A percentile compares a stretch with the other conserved stretches of the same genome.
Evolutionary conservation across 2,329 filamentous ascomycete genomes (phyloP).

Genomic region (Aspergillus quadrilineatus): DNA sequence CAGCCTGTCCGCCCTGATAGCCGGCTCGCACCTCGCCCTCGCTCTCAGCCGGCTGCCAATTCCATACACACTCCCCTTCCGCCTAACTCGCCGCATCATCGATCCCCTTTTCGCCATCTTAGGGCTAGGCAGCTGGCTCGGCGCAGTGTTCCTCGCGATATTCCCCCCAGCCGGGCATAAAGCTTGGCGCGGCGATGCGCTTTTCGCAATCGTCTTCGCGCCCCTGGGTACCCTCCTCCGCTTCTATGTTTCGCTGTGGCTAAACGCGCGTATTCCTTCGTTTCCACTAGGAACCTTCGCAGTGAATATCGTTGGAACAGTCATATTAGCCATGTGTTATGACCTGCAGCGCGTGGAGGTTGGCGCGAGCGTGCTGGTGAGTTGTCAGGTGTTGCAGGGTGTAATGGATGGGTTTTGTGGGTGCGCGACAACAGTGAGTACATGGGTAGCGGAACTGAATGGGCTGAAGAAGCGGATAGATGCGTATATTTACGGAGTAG

Average conservation of each 20-base stretch:
- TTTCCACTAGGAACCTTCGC: slow-evolving; percentile 87
- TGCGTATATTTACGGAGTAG: slow-evolving; percentile 61
- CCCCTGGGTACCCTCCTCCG: slow-evolving; percentile 74
- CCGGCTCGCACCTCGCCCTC: slow-evolving; percentile 74
- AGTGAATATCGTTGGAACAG: slow-evolving; percentile 76
- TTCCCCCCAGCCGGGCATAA: slow-evolving; percentile 64
- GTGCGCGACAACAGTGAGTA: slow-evolving; percentile 65
- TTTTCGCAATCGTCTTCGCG: slow-evolving; percentile 79
- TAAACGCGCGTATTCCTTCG: slow-evolving; percentile 65
- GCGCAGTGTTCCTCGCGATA: slow-evolving; percentile 68
- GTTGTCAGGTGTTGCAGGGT: slow-evolving; percentile 68
- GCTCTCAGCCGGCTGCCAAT: slow-evolving; percentile 54
- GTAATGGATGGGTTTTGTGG: slow-evolving; percentile 69
- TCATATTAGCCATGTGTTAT: slow-evolving; percentile 71
- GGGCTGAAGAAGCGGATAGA: slow-evolving; percentile 51
- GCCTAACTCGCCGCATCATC: slow-evolving; percentile 57
- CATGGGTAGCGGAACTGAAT: slow-evolving; percentile 63
- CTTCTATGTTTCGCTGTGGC: slow-evolving; percentile 67
- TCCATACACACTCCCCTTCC: slow-evolving; percentile 62
- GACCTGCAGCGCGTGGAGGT: slow-evolving; percentile 68
- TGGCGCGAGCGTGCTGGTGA: slow-evolving; percentile 47
- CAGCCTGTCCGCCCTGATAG: slow-evolving; percentile 66
- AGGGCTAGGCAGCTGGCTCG: slow-evolving; percentile 74
- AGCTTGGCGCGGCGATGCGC: slow-evolving; percentile 70
- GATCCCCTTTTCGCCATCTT: slow-evolving; percentile 66